These are phyloP conservation scores for Lactuca saligna DNA, from an alignment of 129 eudicot genomes.

Conservation along the genomic window DNA sequence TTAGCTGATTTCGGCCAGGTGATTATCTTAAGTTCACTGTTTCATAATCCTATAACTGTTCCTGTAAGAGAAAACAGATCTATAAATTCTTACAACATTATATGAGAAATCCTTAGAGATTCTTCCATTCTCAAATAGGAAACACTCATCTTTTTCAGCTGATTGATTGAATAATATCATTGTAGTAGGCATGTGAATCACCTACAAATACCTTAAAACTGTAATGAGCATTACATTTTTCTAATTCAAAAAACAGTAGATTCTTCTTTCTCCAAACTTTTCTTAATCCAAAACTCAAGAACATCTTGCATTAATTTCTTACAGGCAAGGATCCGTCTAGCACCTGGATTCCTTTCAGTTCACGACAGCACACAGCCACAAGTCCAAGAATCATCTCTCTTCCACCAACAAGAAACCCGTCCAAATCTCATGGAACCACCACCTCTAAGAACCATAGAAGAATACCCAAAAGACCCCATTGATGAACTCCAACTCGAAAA, in stretches of 20 bases:
- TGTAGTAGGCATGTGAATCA: too few relatives aligned
- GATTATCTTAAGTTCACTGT: not conserved
- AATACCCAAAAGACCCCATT: constrained; percentile 25
- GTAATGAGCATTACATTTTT: too few relatives aligned
- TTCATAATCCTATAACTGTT: not conserved
- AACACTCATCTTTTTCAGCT: not conserved
- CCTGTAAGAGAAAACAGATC: not conserved
- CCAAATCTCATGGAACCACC: constrained; percentile 24
- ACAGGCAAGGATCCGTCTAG: constrained; percentile 91
- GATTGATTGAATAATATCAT: not conserved
- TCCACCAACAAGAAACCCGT: constrained; percentile 39
- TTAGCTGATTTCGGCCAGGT: constrained; percentile 98
- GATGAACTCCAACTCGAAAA: constrained; percentile 56
- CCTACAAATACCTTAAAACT: not conserved
- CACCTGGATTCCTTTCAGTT: constrained; percentile 57
- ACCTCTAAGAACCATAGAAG: constrained; percentile 36
- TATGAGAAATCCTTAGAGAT: not conserved
- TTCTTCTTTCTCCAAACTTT: not conserved
- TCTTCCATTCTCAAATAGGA: constrained; percentile 4
- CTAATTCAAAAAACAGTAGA: not conserved
- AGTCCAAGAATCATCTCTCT: constrained; percentile 23
- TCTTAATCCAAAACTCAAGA: not conserved
- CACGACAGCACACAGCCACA: constrained; percentile 34
- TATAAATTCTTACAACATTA: not conserved
- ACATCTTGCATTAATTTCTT: not conserved